Evolutionary conservation across 2,329 filamentous ascomycete species (phyloP), one percentile per base, ranked within the genome.

Genomic region (Neofusicoccum kwambonambiense): DNA sequence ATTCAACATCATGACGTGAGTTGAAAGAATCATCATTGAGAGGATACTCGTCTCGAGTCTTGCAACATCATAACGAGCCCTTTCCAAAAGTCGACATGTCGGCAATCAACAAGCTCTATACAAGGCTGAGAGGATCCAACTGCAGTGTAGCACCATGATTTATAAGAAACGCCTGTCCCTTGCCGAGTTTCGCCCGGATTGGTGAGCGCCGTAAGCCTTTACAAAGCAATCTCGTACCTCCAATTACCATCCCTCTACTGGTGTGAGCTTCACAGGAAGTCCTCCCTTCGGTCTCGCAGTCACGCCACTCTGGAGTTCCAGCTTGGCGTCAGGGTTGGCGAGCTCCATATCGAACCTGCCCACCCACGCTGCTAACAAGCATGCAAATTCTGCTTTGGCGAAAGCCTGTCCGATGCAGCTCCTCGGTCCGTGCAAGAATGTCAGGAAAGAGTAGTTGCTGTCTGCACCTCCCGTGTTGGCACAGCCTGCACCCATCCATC

Each of bases 401-500:
- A 97, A 97, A 2, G 83, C 82, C 76, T 89, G 85, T 0, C 93
- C 93, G 70, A 97, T 97, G 74, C 93, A 97, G 72, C 89, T 90
- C 62, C 93, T 82, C 1, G 93, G 92, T 0, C 93, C 93, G 74
- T 96, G 92, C 65, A 97, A 76, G 78, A 97, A 97, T 0, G 91
- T 94, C 77, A 94, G 74, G 71, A 90, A 89, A 0, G 89, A 86
- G 74, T 90, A 96, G 76, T 94, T 95, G 69, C 84, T 91, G 15
- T 83, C 81, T 1, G 91, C 89, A 8, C 90, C 90, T 6, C 92
- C 92, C 47, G 85, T 87, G 64, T 88, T 88, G 4, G 80, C 78
- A 42, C 77, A 76, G 6, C 81, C 81, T 0, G 75, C 72, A 6
- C 71, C 74, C 57, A 79, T 70, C 77, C 77, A 79, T 79, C 83